Evolutionary conservation across 768 basidiomycete species (phyloP).

Genomic region (Rhodocollybia butyracea): DNA sequence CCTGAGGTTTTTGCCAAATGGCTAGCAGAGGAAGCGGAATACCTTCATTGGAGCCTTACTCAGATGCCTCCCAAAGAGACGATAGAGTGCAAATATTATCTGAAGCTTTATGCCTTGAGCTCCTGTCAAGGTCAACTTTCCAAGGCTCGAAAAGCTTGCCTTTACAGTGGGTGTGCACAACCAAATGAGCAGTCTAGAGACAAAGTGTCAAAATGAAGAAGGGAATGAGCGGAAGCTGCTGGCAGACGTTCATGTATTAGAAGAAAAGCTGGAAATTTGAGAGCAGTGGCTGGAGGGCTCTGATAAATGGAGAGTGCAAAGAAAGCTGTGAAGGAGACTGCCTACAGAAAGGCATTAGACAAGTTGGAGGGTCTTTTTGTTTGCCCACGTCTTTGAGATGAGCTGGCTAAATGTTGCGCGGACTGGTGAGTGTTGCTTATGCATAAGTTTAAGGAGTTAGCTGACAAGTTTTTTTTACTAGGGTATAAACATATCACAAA

Average conservation of each 20-base stretch:
- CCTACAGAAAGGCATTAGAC: constrained; percentile 13
- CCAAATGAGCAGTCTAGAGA: neutral
- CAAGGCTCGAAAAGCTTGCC: neutral
- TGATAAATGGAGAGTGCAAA: constrained; percentile 3
- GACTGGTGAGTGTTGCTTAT: constrained; percentile 23
- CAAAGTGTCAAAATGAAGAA: neutral
- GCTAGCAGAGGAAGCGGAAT: constrained; percentile 4
- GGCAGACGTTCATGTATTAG: neutral
- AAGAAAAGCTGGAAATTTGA: neutral
- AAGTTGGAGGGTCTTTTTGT: constrained; percentile 17
- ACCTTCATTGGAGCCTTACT: neutral
- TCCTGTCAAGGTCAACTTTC: neutral
- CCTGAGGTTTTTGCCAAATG: constrained; percentile 8
- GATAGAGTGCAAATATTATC: neutral
- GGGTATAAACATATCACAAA: constrained; percentile 28
- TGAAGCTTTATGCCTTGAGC: no score
- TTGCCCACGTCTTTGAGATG: constrained; percentile 18
- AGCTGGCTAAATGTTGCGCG: constrained; percentile 12
- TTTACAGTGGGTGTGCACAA: neutral
- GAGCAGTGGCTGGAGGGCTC: constrained; percentile 7
- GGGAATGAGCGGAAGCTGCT: neutral
- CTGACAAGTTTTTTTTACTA: neutral
- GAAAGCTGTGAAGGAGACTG: neutral
- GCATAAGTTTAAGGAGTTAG: neutral
- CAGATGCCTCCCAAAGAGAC: neutral